Evolutionary conservation across 202 grass and related monocot species (phyloP).

Genomic region (Hordeum pubiflorum): DNA sequence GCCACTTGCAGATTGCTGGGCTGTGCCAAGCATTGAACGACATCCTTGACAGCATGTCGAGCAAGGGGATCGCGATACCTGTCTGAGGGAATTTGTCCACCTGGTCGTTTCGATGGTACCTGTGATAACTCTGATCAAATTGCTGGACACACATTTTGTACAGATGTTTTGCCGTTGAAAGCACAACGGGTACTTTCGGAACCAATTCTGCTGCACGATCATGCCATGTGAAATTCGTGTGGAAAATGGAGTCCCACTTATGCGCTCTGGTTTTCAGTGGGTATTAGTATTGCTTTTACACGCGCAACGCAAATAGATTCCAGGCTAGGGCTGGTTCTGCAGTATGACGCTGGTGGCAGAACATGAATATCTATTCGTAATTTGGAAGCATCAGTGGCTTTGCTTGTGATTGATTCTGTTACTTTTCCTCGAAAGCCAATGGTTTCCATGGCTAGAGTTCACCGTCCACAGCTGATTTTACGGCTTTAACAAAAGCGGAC

Average conservation of each 20-base stretch:
- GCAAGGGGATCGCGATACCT: slow-evolving; percentile 66
- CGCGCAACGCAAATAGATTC: background rate
- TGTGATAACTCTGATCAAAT: background rate
- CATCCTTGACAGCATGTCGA: slow-evolving; percentile 87
- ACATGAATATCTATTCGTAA: background rate
- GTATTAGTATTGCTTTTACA: background rate
- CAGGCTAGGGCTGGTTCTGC: background rate
- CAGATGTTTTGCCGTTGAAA: slow-evolving; percentile 1
- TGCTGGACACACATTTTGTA: slow-evolving; percentile 22
- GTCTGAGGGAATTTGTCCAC: slow-evolving; percentile 32
- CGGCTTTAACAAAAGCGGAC: too few relatives aligned
- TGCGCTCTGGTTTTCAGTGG: too few relatives aligned
- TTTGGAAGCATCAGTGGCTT: too few relatives aligned
- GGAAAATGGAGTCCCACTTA: background rate
- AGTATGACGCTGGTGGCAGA: background rate
- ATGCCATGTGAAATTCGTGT: background rate
- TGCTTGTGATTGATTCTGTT: too few relatives aligned
- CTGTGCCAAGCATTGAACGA: slow-evolving; percentile 92
- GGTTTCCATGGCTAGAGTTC: too few relatives aligned
- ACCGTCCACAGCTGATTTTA: too few relatives aligned
- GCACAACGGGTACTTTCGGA: background rate
- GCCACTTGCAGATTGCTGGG: slow-evolving; percentile 60
- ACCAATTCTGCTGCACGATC: background rate
- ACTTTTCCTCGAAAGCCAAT: too few relatives aligned
- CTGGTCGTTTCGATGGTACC: background rate